Evolutionary conservation across 768 basidiomycete species (phyloP).

Genomic region (Sarcomyxa edulis): DNA sequence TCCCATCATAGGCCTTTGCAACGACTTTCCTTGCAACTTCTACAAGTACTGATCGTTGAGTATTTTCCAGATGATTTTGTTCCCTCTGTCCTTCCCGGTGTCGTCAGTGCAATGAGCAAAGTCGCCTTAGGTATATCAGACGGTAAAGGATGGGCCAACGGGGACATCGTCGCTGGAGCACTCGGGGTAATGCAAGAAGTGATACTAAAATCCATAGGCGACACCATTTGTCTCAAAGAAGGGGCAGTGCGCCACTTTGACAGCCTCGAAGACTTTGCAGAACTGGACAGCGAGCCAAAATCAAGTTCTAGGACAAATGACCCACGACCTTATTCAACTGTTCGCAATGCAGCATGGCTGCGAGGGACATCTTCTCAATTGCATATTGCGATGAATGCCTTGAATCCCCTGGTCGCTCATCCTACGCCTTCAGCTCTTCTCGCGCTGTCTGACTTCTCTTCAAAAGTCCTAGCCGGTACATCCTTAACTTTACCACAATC

Average conservation of each 20-base stretch:
- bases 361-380: slow-evolving; percentile 78
- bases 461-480: slow-evolving; percentile 47
- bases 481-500: slow-evolving; percentile 61
- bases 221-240: slow-evolving; percentile 58
- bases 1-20: slow-evolving; percentile 63
- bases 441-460: slow-evolving; percentile 53
- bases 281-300: slow-evolving; percentile 6
- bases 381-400: slow-evolving; percentile 72
- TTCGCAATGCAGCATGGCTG: slow-evolving; percentile 73
- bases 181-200: slow-evolving; percentile 50
- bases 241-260: slow-evolving; percentile 52
- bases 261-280: slow-evolving; percentile 59
- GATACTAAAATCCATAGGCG: slow-evolving; percentile 57
- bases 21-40: slow-evolving; percentile 50
- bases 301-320: slow-evolving; percentile 7
- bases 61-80: slow-evolving; percentile 48
- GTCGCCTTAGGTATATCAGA: slow-evolving; percentile 52
- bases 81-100: slow-evolving; percentile 78
- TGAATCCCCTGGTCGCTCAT: slow-evolving; percentile 69
- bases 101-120: slow-evolving; percentile 73
- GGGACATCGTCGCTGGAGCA: slow-evolving; percentile 56
- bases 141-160: slow-evolving; percentile 66
- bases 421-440: slow-evolving; percentile 60
- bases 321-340: slow-evolving; percentile 40
- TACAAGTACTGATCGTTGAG: slow-evolving; percentile 49